Percentiles rank a stretch among this genome's conserved stretches.
Conservation (phyloP, 176 grass and related monocot species). For the Raddia distichophylla region DNA sequence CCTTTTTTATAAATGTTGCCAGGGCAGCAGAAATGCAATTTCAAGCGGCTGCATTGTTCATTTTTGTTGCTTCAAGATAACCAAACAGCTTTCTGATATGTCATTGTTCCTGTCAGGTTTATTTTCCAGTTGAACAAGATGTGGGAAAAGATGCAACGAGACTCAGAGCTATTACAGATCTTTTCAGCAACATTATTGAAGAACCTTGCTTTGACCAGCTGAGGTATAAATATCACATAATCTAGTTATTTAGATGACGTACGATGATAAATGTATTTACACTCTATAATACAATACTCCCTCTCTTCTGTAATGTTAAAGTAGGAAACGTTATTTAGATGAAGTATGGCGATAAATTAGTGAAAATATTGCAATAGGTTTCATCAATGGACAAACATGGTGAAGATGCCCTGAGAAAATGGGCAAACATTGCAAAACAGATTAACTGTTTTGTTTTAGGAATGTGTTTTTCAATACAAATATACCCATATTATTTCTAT, state of each 20-base stretch:
- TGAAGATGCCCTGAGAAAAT: slow-evolving; percentile 3
- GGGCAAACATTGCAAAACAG: neutral
- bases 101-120: slow-evolving; percentile 60
- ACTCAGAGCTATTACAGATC: slow-evolving; percentile 90
- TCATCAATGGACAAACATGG: neutral
- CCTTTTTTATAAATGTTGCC: neutral
- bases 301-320: neutral
- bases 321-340: neutral
- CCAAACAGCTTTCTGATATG: slow-evolving; percentile 27
- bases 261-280: neutral
- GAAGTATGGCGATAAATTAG: neutral
- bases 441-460: slow-evolving; percentile 1
- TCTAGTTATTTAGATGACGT: slow-evolving; percentile 25
- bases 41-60: slow-evolving; percentile 27
- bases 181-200: slow-evolving; percentile 87
- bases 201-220: slow-evolving; percentile 92
- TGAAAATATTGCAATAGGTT: neutral
- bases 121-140: slow-evolving; percentile 89
- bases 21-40: neutral
- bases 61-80: slow-evolving; percentile 12
- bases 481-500: neutral
- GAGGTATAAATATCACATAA: slow-evolving; percentile 53
- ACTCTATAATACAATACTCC: neutral
- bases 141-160: slow-evolving; percentile 65
- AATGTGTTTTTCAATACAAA: neutral